Evolutionary conservation across 306 rosid genomes (phyloP).

Genomic region (Inga laurina): DNA sequence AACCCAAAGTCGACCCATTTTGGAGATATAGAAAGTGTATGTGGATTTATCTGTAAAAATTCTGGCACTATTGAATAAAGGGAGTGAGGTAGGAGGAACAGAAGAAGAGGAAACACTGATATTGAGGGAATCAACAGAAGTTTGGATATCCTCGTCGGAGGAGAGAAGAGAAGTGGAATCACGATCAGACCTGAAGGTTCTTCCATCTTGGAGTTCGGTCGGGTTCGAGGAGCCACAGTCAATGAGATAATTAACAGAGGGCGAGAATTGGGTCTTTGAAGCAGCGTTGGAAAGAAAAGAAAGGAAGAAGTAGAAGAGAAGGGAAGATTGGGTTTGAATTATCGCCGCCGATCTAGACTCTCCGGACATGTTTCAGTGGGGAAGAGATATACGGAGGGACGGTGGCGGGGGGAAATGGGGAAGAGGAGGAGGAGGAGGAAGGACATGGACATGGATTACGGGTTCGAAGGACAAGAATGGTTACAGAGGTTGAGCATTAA

Average conservation of each 20-base stretch:
- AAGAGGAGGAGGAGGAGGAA: neutral
- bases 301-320: neutral
- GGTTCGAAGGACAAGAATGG: neutral
- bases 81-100: conserved; percentile 41
- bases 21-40: conserved; percentile 62
- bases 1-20: conserved; percentile 61
- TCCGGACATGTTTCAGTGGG: conserved; percentile 41
- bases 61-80: conserved; percentile 56
- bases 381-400: neutral
- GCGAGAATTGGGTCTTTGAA: conserved; percentile 35
- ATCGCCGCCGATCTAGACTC: conserved; percentile 18
- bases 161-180: conserved; percentile 62
- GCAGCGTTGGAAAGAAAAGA: conserved; percentile 12
- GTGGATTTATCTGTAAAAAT: conserved; percentile 57
- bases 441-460: neutral
- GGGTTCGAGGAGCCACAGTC: conserved; percentile 64
- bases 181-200: conserved; percentile 75
- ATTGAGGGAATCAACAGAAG: conserved; percentile 43
- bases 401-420: neutral
- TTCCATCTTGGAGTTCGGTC: conserved; percentile 55
- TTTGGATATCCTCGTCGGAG: conserved; percentile 53
- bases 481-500: neutral
- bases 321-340: conserved; percentile 30
- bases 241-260: conserved; percentile 65
- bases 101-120: conserved; percentile 35